Evolutionary conservation across 371 early-diverging fungal genomes (phyloP).

Genomic region (Lichtheimia ramosa): DNA sequence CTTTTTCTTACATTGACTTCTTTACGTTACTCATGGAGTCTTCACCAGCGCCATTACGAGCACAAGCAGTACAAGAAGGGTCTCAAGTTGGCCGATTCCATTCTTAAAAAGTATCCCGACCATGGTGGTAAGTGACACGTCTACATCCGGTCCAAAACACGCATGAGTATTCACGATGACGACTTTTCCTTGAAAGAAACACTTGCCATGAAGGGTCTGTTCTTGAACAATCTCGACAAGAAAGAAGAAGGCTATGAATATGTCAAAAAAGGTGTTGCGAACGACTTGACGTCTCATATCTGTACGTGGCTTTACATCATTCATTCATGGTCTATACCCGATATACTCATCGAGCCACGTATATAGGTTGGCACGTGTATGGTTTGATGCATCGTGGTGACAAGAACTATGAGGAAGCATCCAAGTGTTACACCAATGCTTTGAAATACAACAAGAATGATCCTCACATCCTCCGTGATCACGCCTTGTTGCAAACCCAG

Average conservation of each 20-base stretch:
- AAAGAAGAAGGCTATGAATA: constrained; percentile 90
- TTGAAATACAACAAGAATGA: constrained; percentile 91
- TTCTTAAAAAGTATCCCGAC: constrained; percentile 90
- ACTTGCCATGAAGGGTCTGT: constrained; percentile 93
- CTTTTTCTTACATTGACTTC: constrained; percentile 2
- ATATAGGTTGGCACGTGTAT: constrained; percentile 93
- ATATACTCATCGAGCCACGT: background rate
- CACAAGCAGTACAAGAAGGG: constrained; percentile 95
- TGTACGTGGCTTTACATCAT: constrained; percentile 54
- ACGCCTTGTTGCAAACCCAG: constrained; percentile 86
- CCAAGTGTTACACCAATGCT: constrained; percentile 90
- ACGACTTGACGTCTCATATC: constrained; percentile 82
- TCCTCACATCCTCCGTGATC: constrained; percentile 88
- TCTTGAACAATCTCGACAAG: constrained; percentile 83
- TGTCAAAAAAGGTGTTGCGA: constrained; percentile 83
- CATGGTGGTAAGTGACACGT: constrained; percentile 76
- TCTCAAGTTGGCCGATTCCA: constrained; percentile 85
- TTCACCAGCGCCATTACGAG: constrained; percentile 86
- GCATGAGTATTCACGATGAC: no score
- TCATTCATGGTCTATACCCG: background rate
- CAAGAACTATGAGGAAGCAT: constrained; percentile 92
- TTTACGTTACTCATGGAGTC: background rate
- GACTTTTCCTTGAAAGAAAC: constrained; percentile 64
- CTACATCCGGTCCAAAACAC: no score
- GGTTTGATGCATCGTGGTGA: constrained; percentile 91